These are phyloP conservation scores for Leccinum ochraceum DNA, from an alignment of 768 basidiomycete species.

Conservation along the genomic window DNA sequence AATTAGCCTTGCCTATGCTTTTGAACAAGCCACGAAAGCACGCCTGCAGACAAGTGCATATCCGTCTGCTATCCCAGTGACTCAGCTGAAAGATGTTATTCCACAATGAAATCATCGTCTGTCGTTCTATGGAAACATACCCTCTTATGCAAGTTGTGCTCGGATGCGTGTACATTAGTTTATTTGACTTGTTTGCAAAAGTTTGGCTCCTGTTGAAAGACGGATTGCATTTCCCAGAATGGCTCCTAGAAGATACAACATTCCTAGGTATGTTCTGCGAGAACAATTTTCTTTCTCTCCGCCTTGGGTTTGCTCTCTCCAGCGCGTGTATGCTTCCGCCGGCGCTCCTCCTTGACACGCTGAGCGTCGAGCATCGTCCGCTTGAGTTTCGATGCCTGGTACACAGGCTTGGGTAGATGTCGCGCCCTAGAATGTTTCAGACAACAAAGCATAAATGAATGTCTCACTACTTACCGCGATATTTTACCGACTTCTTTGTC, in stretches of 20 bases:
- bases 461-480: slow-evolving; percentile 57
- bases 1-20: slow-evolving; percentile 61
- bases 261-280: slow-evolving; percentile 64
- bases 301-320: slow-evolving; percentile 88
- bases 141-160: neutral
- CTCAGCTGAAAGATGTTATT: slow-evolving; percentile 44
- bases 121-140: slow-evolving; percentile 7
- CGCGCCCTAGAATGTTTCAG: slow-evolving; percentile 51
- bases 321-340: slow-evolving; percentile 84
- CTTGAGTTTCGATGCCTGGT: slow-evolving; percentile 86
- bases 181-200: neutral
- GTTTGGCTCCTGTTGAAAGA: slow-evolving; percentile 1
- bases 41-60: slow-evolving; percentile 50
- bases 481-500: slow-evolving; percentile 82
- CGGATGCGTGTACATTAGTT: slow-evolving; percentile 5
- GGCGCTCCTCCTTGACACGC: slow-evolving; percentile 90
- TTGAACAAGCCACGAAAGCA: slow-evolving; percentile 63
- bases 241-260: slow-evolving; percentile 15
- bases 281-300: slow-evolving; percentile 86
- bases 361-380: slow-evolving; percentile 89
- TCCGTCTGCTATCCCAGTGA: slow-evolving; percentile 54
- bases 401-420: slow-evolving; percentile 88
- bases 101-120: slow-evolving; percentile 6
- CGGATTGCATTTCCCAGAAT: slow-evolving; percentile 8
- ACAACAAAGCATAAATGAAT: slow-evolving; percentile 1